A percentile compares a stretch with the other conserved stretches of the same genome.
Conservation (phyloP, 768 basidiomycete genomes). For the Porpolomopsis calyptriformis region DNA sequence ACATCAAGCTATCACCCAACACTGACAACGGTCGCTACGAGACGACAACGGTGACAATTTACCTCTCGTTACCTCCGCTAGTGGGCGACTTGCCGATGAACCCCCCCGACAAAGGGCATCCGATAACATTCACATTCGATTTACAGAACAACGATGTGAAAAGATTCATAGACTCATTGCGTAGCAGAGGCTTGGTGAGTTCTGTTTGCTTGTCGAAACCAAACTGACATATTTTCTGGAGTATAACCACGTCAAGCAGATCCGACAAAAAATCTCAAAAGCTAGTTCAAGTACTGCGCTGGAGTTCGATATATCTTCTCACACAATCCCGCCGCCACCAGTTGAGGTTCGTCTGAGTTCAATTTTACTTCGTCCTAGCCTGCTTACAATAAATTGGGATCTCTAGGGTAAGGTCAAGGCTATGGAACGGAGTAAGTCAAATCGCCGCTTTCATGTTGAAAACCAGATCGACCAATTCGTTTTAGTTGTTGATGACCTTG, state of each 20-base stretch:
- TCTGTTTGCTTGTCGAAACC: not conserved
- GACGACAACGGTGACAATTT: constrained; percentile 3
- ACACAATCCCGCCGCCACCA: constrained; percentile 2
- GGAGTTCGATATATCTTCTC: constrained; percentile 5
- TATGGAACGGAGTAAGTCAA: constrained; percentile 5
- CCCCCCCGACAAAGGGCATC: constrained; percentile 11
- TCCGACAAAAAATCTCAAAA: constrained; percentile 2
- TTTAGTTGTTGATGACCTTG: constrained; percentile 8
- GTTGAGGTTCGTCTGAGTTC: constrained; percentile 3
- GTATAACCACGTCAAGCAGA: not conserved
- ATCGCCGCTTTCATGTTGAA: not conserved
- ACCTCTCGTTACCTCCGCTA: constrained; percentile 10
- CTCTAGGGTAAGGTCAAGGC: constrained; percentile 8
- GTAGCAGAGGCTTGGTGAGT: constrained; percentile 38
- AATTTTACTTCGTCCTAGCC: not conserved
- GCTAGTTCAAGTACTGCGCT: constrained; percentile 3
- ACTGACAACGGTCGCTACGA: not conserved
- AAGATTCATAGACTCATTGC: constrained; percentile 33
- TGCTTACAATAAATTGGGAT: not conserved
- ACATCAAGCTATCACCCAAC: constrained; percentile 13
- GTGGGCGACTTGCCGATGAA: constrained; percentile 16
- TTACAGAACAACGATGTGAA: constrained; percentile 23
- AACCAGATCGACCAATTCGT: not conserved
- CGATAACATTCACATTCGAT: constrained; percentile 26
- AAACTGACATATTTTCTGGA: not conserved